Evolutionary conservation across 208 protist genomes (phyloP).

Genomic region (Trypanosoma theileri): DNA sequence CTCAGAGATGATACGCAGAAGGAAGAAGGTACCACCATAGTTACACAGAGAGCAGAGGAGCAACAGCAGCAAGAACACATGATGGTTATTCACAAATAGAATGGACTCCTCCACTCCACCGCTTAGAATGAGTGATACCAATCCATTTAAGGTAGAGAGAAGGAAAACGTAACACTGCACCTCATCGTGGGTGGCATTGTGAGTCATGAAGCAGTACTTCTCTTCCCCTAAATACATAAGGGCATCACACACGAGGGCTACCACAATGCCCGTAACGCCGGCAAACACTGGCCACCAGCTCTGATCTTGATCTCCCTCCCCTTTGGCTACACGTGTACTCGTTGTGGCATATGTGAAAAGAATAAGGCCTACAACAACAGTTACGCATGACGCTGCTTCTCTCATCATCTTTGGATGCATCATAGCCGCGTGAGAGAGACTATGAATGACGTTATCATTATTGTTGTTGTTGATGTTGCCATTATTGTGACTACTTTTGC

Average conservation of each 20-base stretch:
- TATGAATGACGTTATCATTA: background rate
- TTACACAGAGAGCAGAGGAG: conserved; percentile 30
- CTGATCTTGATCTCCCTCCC: background rate
- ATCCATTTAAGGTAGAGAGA: conserved; percentile 20
- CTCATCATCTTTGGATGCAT: background rate
- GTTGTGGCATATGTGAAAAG: conserved; percentile 42
- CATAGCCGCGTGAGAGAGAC: background rate
- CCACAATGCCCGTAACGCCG: conserved; percentile 35
- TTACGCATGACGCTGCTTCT: conserved; percentile 35
- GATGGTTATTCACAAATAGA: background rate
- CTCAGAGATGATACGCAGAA: conserved; percentile 46
- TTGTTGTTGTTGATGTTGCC: conserved; percentile 3
- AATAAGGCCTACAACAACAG: conserved; percentile 43
- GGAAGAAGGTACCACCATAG: conserved; percentile 42
- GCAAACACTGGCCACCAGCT: conserved; percentile 17
- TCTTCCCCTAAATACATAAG: conserved; percentile 56
- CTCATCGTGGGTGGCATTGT: conserved; percentile 27
- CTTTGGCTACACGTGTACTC: background rate
- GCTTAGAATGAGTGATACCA: conserved; percentile 14
- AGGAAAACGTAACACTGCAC: conserved; percentile 28
- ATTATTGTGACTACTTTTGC: too few species aligned
- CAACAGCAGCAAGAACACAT: conserved; percentile 24
- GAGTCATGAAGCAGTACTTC: conserved; percentile 43
- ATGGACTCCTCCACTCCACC: conserved; percentile 3
- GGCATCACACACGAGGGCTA: conserved; percentile 47